Conservation (phyloP, 305 asterid genomes). For the Fraxinus sp. region DNA sequence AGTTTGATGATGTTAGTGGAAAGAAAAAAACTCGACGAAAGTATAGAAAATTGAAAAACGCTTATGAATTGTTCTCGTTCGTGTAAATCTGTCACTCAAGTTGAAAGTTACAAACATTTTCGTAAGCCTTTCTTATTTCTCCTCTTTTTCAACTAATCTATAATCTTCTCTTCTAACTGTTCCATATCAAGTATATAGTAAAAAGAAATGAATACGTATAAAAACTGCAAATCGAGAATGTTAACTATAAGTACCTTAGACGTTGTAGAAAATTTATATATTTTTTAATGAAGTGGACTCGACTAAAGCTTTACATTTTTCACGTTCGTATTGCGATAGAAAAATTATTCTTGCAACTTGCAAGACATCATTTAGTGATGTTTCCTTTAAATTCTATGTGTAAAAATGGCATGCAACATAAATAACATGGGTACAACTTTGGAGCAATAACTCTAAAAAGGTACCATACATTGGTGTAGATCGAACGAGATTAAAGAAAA, state of each 20-base stretch:
- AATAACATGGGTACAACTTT: constrained; percentile 9
- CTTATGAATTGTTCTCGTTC: neutral
- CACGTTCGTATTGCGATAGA: neutral
- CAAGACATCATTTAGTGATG: neutral
- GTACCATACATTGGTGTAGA: neutral
- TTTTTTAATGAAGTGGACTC: neutral
- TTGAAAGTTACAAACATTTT: neutral
- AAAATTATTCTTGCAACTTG: neutral
- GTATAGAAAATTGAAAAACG: neutral
- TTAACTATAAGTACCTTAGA: neutral
- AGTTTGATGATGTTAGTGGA: neutral
- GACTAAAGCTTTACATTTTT: neutral
- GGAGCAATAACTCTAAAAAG: constrained; percentile 16
- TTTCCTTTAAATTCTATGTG: neutral
- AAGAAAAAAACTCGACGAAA: neutral
- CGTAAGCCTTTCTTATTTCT: neutral
- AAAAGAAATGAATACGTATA: neutral
- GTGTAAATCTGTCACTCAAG: neutral
- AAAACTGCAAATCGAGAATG: neutral
- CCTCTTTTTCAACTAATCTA: neutral
- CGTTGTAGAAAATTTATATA: neutral
- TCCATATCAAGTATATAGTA: neutral
- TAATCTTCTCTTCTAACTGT: neutral
- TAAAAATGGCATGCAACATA: constrained; percentile 13
- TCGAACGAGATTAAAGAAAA: neutral